phyloP scores from a whole-genome alignment of 176 grass and related monocot genomes.

The Cenchrus fungigraminus region DNA sequence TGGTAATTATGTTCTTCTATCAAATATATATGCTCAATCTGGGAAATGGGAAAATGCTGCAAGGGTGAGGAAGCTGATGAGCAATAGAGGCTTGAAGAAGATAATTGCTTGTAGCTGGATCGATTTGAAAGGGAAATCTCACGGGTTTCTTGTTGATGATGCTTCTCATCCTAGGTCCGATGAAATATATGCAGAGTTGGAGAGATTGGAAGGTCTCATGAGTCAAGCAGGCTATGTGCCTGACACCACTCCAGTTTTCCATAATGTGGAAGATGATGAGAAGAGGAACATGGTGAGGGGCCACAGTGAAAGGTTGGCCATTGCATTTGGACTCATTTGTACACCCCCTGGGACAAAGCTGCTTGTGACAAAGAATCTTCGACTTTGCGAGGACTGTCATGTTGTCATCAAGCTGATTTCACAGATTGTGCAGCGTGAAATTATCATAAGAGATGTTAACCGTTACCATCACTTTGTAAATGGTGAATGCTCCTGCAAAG shows the following conservation, averaged over 20 bases:
- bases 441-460: constrained; percentile 89
- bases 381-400: constrained; percentile 85
- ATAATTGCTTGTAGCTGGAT: constrained; percentile 83
- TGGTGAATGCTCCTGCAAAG: constrained; percentile 84
- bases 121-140: constrained; percentile 65
- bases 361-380: constrained; percentile 76
- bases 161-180: constrained; percentile 69
- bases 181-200: constrained; percentile 69
- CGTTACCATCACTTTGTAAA: constrained; percentile 74
- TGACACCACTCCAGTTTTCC: constrained; percentile 67
- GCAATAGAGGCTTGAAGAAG: constrained; percentile 70
- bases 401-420: constrained; percentile 83
- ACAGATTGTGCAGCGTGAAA: constrained; percentile 61
- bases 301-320: constrained; percentile 79
- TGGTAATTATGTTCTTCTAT: constrained; percentile 81
- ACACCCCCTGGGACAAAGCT: constrained; percentile 72
- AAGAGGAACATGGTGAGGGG: constrained; percentile 69
- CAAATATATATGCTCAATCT: constrained; percentile 79
- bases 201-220: constrained; percentile 75
- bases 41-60: constrained; percentile 78
- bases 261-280: constrained; percentile 80
- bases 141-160: constrained; percentile 81
- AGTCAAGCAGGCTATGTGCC: constrained; percentile 70
- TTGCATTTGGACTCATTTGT: constrained; percentile 81
- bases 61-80: constrained; percentile 66